Evolutionary conservation across 2,329 filamentous ascomycete genomes (phyloP), one percentile per base, ranked within the genome.

Genomic region (Chaetomiaceae sp.): DNA sequence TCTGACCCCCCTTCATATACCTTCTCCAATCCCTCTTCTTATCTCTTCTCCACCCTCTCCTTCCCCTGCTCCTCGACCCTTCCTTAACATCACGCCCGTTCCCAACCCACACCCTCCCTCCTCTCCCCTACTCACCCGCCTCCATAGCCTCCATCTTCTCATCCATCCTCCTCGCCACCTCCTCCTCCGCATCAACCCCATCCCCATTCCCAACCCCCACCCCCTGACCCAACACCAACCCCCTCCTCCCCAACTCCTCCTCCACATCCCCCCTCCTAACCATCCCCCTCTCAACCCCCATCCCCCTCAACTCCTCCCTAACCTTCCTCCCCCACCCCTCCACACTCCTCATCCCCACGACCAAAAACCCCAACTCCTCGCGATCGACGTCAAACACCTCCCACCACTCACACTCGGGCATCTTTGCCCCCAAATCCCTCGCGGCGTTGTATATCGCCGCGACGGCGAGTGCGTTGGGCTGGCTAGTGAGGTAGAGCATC

Each of bases 321-420:
- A 88, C 84, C 38, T 76, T 76, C 55, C 71, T 72, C 50, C 84
- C 82, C 71, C 87, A 90, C 0, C 82, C 84, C 58, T 87, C 84
- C 51, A 95, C 74, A 64, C 91, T 96, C 57, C 83, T 76, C 80
- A 96, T 82, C 0, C 80, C 91, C 11, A 96, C 89, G 3, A 95
- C 91, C 54, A 97, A 71, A 63, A 97, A 97, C 0, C 94, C 94
- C 33, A 99, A 76, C 68, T 96, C 91, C 74, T 99, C 94, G 47
- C 94, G 79, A 64, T 96, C 91, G 7, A 94, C 89, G 69, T 99
- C 94, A 68, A 97, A 97, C 0, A 97, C 89, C 70, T 96, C 91
- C 94, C 94, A 99, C 94, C 94, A 99, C 59, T 89, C 85, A 44
- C 81, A 82, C 59, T 88, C 87, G 0, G 92, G 90, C 71, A 96